phyloP scores from a whole-genome alignment of 1,284 basidiomycete genomes.

The Tilletia caries region DNA sequence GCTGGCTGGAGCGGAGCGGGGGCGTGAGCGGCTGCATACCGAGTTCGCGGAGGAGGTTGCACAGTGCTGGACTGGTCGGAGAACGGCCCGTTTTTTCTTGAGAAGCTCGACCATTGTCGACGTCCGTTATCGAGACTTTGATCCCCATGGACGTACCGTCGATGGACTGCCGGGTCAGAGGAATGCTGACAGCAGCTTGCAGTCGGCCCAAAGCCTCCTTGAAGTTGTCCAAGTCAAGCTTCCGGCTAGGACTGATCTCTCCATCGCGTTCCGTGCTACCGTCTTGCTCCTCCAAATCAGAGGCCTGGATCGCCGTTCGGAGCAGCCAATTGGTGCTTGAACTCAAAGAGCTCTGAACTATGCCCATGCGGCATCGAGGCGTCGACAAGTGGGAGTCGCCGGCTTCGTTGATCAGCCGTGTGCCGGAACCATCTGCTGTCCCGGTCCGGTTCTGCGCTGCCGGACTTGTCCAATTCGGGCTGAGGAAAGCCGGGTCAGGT shows the following conservation, averaged over 20 bases:
- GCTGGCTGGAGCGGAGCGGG: background rate
- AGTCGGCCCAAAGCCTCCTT: slow-evolving; percentile 8
- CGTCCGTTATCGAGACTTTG: background rate
- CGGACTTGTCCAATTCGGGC: slow-evolving; percentile 7
- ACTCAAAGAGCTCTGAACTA: background rate
- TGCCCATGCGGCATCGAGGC: slow-evolving; percentile 7
- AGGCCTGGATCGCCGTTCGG: slow-evolving; percentile 6
- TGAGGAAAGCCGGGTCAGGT: background rate
- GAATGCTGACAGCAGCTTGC: slow-evolving; percentile 6
- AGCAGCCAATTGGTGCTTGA: slow-evolving; percentile 10
- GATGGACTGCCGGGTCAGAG: background rate
- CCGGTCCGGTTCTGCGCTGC: background rate
- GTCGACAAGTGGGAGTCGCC: slow-evolving; percentile 1
- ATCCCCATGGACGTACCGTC: background rate
- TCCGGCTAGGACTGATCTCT: background rate
- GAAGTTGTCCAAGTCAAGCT: slow-evolving; percentile 1
- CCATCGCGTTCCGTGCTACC: background rate
- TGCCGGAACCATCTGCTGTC: background rate
- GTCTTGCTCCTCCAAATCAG: background rate
- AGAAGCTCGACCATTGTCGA: too few species aligned
- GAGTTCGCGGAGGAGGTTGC: background rate
- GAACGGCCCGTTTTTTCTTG: background rate
- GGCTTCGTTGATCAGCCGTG: background rate
- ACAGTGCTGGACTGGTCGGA: background rate
- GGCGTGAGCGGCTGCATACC: slow-evolving; percentile 10